Evolutionary conservation across 2,329 filamentous ascomycete genomes (phyloP), one percentile per base, ranked within the genome.

Genomic region (Didymosphaeria variabile): DNA sequence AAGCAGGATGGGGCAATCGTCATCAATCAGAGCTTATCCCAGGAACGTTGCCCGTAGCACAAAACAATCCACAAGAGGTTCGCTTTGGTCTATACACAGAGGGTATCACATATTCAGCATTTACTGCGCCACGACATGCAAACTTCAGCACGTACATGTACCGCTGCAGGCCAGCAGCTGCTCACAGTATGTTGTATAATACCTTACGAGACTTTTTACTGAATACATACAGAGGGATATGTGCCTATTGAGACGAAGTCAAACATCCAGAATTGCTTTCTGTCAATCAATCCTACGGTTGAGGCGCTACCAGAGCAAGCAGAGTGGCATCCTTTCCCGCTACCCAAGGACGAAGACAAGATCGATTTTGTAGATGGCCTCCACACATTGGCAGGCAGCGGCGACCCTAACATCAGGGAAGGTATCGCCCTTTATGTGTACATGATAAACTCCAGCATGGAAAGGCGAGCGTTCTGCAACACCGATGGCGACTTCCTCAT

Each of bases 401-500:
- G 84, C 9, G 83, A 85, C 45, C 80, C 84, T 5, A 85, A 81
- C n/a, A 75, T 83, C 31, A 75, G 78, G 57, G 82, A 85, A 58
- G 83, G 84, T 7, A 71, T 85, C 23, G 83, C 83, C 4, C 72
- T 82, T 1, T 83, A 85, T 65, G 77, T 84, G 36, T 86, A 84
- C 67, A 76, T 78, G 62, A 78, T 82, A 65, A 84, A 84, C 63
- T 69, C 72, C 0, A 79, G 73, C 52, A 85, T 86, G 84, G 70
- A 73, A 4, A 73, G 76, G 5, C 74, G 79, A 38, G 81, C 82
- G 0, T 84, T 83, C 63, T 80, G 78, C 66, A 85, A 83, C 67
- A 74, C 76, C 3, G 77, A 79, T 50, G 77, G 77, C 32, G 77
- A 79, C 63, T 78, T 78, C 55, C 71, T 78, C 23, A 74, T 79